Percentiles rank a stretch among this genome's conserved stretches.
Evolutionary conservation across 2,329 filamentous ascomycete genomes (phyloP).

Genomic region (Penicillium sp.): DNA sequence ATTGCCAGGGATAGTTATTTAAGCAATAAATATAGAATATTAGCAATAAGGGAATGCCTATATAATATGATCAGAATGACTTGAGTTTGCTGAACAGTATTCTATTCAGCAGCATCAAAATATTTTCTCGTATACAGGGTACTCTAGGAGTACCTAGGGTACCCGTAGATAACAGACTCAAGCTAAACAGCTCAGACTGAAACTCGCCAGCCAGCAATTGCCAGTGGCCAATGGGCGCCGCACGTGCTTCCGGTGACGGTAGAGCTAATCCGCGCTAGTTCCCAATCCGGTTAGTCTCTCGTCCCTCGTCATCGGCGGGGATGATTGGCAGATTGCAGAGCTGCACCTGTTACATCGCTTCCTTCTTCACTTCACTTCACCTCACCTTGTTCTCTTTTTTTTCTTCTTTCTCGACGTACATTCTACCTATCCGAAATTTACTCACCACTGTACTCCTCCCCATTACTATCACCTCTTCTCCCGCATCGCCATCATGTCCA

Average conservation of each 20-base stretch:
- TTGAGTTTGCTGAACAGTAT: too few relatives aligned
- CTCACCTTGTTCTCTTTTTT: neutral
- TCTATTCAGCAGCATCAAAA: too few relatives aligned
- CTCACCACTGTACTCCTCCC: neutral
- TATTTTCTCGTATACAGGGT: too few relatives aligned
- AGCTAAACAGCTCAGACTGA: too few relatives aligned
- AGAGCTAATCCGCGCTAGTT: conserved; percentile 20
- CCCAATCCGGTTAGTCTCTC: conserved; percentile 14
- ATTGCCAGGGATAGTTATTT: too few relatives aligned
- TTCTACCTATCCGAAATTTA: neutral
- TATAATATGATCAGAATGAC: too few relatives aligned
- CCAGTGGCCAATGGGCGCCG: conserved; percentile 15
- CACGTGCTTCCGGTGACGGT: conserved; percentile 20
- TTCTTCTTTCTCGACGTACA: neutral
- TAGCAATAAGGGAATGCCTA: too few relatives aligned
- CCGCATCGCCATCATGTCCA: conserved; percentile 71
- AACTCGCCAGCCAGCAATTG: neutral
- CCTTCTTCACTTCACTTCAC: neutral
- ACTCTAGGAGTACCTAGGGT: too few relatives aligned
- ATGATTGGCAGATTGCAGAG: conserved; percentile 16
- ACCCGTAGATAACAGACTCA: too few relatives aligned
- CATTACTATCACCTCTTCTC: neutral
- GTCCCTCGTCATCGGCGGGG: conserved; percentile 20
- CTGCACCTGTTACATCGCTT: neutral
- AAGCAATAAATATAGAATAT: neutral